Base-by-base conservation (phyloP, 768 basidiomycete genomes). In the Baorangia bicolor region DNA sequence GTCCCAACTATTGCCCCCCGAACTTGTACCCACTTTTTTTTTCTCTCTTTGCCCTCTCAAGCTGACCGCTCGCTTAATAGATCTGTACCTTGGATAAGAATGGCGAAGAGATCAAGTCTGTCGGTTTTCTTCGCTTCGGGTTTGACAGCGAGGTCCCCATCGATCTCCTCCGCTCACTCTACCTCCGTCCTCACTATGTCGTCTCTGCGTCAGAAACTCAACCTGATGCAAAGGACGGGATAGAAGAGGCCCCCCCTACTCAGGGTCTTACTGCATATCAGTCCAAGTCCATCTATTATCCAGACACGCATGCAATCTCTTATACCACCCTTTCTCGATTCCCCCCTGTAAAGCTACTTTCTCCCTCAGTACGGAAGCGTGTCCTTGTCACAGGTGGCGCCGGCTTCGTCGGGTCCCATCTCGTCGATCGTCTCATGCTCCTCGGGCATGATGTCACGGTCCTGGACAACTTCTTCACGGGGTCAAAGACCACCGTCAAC, bases 401-500 rank as follows among this genome's bases (percentile, higher is more conserved):
- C 35, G 97, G 97, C n/a, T 99, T 99, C 72, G 96, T 99, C 56
- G 97, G 97, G 16, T 96, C 94, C 31, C 97, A 99, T 75, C 86
- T 99, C 45, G 92, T 99, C 50, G 97, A 99, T 77, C 85, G 97
- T 46, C 84, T 98, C 59, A 95, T 99, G 94, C 82, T 98, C 59
- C 84, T 98, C 49, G 97, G 97, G 16, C 97, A 99, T 69, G 94
- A 98, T 72, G 94, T 96, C 64, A 94, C 93, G 53, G 96, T 98
- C 60, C 75, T 97, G 53, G 96, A 98, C 79, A 98, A 98, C 77
- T 99, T 99, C 73, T 99, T 99, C 78, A 98, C 95, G 25, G 97
- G 97, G 16, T 91, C 90, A 52, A 94, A 94, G 74, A 96, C 94
- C n/a, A 96, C 94, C 49, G 90, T 98, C 60, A 87, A 88, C 62